Evolutionary conservation across 306 rosid genomes (phyloP), one percentile per base, ranked within the genome.

Genomic region (Rosa chinensis): DNA sequence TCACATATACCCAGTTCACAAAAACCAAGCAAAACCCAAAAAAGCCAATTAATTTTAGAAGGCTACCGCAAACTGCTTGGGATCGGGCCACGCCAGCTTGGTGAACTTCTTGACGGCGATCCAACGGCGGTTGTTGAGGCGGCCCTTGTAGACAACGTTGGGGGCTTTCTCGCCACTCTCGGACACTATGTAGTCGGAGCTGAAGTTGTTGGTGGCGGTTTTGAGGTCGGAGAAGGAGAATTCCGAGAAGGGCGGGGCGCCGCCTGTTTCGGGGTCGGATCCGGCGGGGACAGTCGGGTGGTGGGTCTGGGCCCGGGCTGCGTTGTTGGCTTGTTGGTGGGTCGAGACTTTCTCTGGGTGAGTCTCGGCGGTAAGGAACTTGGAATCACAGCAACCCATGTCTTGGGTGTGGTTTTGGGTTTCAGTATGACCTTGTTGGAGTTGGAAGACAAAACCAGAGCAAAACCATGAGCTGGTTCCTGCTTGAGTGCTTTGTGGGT

Each of bases 61-160:
- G 56, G 58, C 21, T 83, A 90, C 95, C 52, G 90, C 97, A 77
- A 96, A 96, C 73, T 93, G 99, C 81, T 93, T 89, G 74, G 99
- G 91, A 84, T 96, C 94, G 21, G 99, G 99, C 98, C 99, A 96
- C 9, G 98, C 98, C 63, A 88, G 82, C 68, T 93, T 96, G 52
- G 93, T 78, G 84, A 93, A 96, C 94, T 91, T 93, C 92, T 96
- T 96, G 28, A 96, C 98, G 0, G 99, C 99, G 88, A 95, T 93
- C 96, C 92, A 93, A 1, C 90, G 86, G 40, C 88, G 88, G 81
- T 88, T 89, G 74, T 82, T 90, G 21, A 95, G 92, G 28, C 89
- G 88, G 5, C 99, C 99, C 64, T 90, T 91, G 78, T 96, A 96
- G 20, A 96, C 99, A 6, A 93, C 71, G 86, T 96, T 96, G 2